Evolutionary conservation across 1,139 yeast species (phyloP).

Genomic region (Eremothecium coryli): DNA sequence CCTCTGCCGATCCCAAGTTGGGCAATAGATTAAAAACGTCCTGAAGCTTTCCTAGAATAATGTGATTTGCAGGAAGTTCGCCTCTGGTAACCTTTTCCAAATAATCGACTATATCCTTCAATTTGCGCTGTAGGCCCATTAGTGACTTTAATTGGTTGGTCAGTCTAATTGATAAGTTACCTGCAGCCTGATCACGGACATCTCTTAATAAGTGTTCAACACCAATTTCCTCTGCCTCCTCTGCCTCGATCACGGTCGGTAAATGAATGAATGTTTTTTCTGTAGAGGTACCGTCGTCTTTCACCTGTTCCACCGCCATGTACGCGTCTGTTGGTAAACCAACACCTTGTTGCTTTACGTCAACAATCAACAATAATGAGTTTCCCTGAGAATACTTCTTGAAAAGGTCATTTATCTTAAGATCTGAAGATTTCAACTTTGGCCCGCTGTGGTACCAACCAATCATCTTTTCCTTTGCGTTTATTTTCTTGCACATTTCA

Average conservation of each 20-base stretch:
- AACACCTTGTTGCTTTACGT: slow-evolving; percentile 70
- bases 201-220: slow-evolving; percentile 94
- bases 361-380: slow-evolving; percentile 76
- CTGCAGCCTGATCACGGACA: slow-evolving; percentile 94
- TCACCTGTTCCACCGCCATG: slow-evolving; percentile 87
- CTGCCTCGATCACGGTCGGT: slow-evolving; percentile 90
- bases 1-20: slow-evolving; percentile 42
- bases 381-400: slow-evolving; percentile 58
- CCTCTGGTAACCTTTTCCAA: slow-evolving; percentile 65
- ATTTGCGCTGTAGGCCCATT: slow-evolving; percentile 73
- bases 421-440: slow-evolving; percentile 75
- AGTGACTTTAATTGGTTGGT: slow-evolving; percentile 85
- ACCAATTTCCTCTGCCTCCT: slow-evolving; percentile 98
- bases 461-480: slow-evolving; percentile 88
- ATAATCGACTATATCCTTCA: slow-evolving; percentile 71
- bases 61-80: slow-evolving; percentile 78
- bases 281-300: slow-evolving; percentile 92
- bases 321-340: slow-evolving; percentile 97
- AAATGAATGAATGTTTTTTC: slow-evolving; percentile 90
- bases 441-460: slow-evolving; percentile 99
- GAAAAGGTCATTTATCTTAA: slow-evolving; percentile 83
- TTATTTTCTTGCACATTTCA: slow-evolving; percentile 94
- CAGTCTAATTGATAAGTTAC: slow-evolving; percentile 74
- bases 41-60: slow-evolving; percentile 84
- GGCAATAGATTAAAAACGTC: slow-evolving; percentile 92